Percentiles rank a stretch among this genome's conserved stretches.
Conservation (phyloP, 1,284 basidiomycete species). For the Ustilago xerochloae region DNA sequence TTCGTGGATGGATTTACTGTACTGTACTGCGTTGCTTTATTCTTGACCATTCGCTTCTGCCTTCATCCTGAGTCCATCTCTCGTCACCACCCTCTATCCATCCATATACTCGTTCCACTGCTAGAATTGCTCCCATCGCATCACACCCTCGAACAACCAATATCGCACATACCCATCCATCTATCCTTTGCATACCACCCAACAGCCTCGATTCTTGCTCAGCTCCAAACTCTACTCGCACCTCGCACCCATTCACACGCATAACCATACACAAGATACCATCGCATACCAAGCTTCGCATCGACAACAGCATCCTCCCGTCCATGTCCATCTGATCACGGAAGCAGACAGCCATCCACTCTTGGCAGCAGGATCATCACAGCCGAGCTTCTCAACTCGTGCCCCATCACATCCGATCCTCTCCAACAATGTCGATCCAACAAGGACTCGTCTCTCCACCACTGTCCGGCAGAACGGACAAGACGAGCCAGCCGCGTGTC, state of each 20-base stretch:
- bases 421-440: slow-evolving; percentile 30
- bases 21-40: neutral
- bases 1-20: too few relatives aligned
- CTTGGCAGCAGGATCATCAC: neutral
- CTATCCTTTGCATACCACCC: neutral
- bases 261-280: too few relatives aligned
- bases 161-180: neutral
- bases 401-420: neutral
- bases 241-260: too few relatives aligned
- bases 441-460: slow-evolving; percentile 42
- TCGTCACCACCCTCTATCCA: neutral
- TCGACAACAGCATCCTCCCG: neutral
- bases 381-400: slow-evolving; percentile 4
- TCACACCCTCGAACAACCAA: neutral
- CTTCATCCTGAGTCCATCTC: slow-evolving; percentile 1
- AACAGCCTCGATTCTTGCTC: neutral
- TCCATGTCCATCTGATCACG: slow-evolving; percentile 11
- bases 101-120: neutral
- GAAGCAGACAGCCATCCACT: neutral
- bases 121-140: neutral
- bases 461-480: slow-evolving; percentile 29
- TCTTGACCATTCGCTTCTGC: neutral
- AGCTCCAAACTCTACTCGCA: neutral
- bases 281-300: neutral
- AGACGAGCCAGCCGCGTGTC: slow-evolving; percentile 27